Conservation (phyloP, 2,329 filamentous ascomycete species). For the Xylaria sp. region DNA sequence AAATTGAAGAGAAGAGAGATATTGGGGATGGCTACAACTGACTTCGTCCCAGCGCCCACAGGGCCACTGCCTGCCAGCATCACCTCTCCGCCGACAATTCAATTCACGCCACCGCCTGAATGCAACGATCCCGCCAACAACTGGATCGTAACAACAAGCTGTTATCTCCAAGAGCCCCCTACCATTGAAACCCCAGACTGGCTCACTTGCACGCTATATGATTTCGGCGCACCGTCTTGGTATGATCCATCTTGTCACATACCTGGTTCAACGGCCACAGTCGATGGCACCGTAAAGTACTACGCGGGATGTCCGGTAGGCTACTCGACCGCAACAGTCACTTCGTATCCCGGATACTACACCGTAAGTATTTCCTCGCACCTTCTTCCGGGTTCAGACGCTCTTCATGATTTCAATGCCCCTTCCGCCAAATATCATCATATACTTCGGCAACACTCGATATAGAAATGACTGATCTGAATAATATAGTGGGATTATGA, state of each 20-base stretch:
- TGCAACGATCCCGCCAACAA: constrained; percentile 36
- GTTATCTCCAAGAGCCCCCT: constrained; percentile 21
- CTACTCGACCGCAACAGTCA: neutral
- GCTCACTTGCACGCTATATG: constrained; percentile 32
- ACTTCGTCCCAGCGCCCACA: constrained; percentile 14
- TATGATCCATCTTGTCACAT: constrained; percentile 15
- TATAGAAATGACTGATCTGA: neutral
- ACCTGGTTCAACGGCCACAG: constrained; percentile 15
- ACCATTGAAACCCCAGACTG: constrained; percentile 20
- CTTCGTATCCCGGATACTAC: constrained; percentile 15
- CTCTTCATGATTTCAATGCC: neutral
- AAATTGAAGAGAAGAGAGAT: neutral
- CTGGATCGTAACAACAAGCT: constrained; percentile 38
- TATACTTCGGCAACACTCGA: too few relatives aligned
- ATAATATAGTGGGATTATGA: constrained; percentile 5
- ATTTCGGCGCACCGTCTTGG: constrained; percentile 29
- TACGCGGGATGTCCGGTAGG: constrained; percentile 34
- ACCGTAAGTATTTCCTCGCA: neutral
- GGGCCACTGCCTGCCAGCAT: constrained; percentile 26
- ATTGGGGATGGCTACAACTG: constrained; percentile 24
- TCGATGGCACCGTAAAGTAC: constrained; percentile 31
- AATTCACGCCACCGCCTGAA: constrained; percentile 34
- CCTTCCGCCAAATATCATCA: neutral
- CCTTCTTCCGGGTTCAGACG: neutral
- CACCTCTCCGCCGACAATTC: constrained; percentile 33